These are phyloP conservation scores for Penicillium bovifimosum DNA, from an alignment of 495 filamentous ascomycete genomes.

Conservation along the genomic window DNA sequence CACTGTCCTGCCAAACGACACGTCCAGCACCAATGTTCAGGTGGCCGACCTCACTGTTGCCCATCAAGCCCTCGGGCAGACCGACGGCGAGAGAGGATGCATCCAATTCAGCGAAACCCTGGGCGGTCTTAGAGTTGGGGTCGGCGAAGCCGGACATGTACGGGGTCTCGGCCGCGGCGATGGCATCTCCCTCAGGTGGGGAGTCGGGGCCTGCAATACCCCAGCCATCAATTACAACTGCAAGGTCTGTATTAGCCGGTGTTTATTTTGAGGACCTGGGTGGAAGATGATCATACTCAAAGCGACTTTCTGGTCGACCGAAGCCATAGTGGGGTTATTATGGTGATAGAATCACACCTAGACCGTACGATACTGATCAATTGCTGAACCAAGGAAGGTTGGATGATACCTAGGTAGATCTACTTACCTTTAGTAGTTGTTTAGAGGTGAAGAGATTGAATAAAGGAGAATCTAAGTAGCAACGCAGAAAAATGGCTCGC, in stretches of 20 bases:
- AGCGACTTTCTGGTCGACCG: constrained; percentile 86
- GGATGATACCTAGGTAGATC: not conserved
- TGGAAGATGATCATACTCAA: constrained; percentile 60
- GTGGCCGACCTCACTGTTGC: constrained; percentile 97
- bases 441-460: constrained; percentile 19
- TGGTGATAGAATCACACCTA: constrained; percentile 17
- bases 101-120: constrained; percentile 83
- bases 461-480: constrained; percentile 14
- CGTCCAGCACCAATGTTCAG: constrained; percentile 96
- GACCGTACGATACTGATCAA: constrained; percentile 19
- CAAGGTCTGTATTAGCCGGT: constrained; percentile 18
- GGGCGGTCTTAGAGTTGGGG: constrained; percentile 56
- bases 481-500: constrained; percentile 18
- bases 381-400: constrained; percentile 8
- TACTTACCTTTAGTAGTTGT: constrained; percentile 22
- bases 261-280: constrained; percentile 9
- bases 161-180: constrained; percentile 84
- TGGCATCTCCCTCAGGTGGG: constrained; percentile 84
- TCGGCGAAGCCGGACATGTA: constrained; percentile 76
- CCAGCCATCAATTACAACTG: constrained; percentile 98
- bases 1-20: constrained; percentile 99
- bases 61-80: constrained; percentile 94
- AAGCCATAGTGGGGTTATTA: constrained; percentile 52
- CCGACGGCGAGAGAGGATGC: constrained; percentile 95
- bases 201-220: constrained; percentile 77